phyloP scores from a whole-genome alignment of 208 protist species.

The Leishmania gerbilli region DNA sequence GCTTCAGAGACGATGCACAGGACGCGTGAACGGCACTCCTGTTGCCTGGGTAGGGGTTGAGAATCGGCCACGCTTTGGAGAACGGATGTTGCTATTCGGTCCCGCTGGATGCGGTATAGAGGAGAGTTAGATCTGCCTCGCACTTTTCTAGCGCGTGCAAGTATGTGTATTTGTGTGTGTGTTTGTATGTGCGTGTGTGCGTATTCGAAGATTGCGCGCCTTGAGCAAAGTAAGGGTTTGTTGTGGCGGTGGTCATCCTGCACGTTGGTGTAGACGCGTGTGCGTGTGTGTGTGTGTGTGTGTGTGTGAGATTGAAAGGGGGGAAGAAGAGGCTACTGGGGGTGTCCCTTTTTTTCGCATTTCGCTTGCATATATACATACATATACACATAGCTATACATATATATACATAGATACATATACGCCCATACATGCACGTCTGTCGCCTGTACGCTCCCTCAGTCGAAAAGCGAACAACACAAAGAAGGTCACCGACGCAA shows the following conservation, averaged over 20 bases:
- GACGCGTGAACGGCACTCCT: neutral
- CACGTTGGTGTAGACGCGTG: neutral
- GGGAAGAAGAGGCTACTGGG: constrained; percentile 1
- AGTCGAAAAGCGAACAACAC: neutral
- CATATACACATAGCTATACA: too few species aligned
- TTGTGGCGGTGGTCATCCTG: neutral
- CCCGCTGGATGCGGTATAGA: neutral
- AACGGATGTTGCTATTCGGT: neutral
- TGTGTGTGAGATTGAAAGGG: neutral
- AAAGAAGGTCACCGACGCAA: neutral
- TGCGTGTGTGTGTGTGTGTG: neutral
- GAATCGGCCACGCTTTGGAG: neutral
- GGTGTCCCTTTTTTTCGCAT: neutral
- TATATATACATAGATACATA: too few species aligned
- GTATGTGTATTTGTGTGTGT: neutral
- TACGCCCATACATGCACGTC: too few species aligned
- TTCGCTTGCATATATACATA: neutral
- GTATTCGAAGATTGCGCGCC: neutral
- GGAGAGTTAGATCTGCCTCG: neutral
- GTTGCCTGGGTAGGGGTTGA: neutral
- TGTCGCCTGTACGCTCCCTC: neutral
- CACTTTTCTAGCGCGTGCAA: neutral
- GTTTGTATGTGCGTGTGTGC: neutral
- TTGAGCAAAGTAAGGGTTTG: neutral
- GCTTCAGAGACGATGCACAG: neutral